Base-by-base conservation (phyloP, 2,329 filamentous ascomycete species). In the Geoglossum cookeanum region DNA sequence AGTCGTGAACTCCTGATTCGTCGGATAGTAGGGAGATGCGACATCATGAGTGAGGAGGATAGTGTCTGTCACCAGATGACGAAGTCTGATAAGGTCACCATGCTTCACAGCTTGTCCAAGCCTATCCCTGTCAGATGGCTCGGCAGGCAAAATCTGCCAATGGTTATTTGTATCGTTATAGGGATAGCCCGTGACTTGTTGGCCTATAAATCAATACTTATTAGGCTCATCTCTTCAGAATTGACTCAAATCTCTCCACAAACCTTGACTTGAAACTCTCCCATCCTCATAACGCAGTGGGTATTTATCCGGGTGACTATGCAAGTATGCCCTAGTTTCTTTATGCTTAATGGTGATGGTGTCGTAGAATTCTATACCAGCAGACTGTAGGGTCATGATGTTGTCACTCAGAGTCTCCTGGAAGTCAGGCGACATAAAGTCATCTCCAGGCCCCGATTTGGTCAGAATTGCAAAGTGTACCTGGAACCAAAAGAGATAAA, bases 401-500 rank as follows among this genome's bases (percentile, higher is more conserved):
- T 98, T 98, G 74, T 98, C 91, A 66, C 85, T 89, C 61, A 98
- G 75, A 1, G 92, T 97, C 73, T 95, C 90, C 73, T 98, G 92
- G 75, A 98, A 98, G 66, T 92, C 88, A 1, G 92, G 92, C 3
- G 85, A 89, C 92, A 98, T 98, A 73, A 98, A 98, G 66, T 97
- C 91, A 67, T 98, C 92, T 57, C 92, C 92, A 49, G 92, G 91
- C 39, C 92, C 92, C 56, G 92, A 97, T 59, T 84, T 79, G 62
- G 74, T 84, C 61, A 98, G 78, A 64, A 98, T 87, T 49, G 87
- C 78, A 70, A 98, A 98, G 73, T 98, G 92, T 33, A 98, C 90
- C 77, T 98, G 92, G 83, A 98, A 98, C 92, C 92, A 98, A 78
- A 98, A 97, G 52, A 98, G 80, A 71, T 98, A 98, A 72, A 98